Conservation (phyloP, 2,329 filamentous ascomycete species). For the Pyrenophora graminea region DNA sequence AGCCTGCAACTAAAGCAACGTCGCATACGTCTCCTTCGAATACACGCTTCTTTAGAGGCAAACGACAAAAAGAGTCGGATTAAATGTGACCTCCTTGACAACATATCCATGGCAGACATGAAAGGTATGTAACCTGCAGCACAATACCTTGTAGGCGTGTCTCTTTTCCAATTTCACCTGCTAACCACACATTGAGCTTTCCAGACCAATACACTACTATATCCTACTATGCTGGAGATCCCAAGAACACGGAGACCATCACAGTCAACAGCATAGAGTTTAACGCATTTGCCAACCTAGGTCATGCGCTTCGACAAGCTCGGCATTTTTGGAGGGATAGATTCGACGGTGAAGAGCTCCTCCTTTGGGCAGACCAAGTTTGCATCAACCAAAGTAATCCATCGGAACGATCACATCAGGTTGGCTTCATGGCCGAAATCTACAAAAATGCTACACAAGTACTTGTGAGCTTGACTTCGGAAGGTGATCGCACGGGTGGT, state of each 20-base stretch:
- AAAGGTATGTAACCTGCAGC: not conserved
- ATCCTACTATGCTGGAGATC: not conserved
- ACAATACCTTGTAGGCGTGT: not conserved
- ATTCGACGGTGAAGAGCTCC: not conserved
- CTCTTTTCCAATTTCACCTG: not conserved
- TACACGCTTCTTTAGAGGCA: not conserved
- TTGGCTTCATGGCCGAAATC: not conserved
- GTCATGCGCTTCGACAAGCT: not conserved
- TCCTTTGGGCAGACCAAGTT: slow-evolving; percentile 11
- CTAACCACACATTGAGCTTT: not conserved
- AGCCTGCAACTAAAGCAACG: not conserved
- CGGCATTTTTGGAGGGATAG: not conserved
- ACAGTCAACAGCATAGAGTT: not conserved
- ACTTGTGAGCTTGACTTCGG: not conserved
- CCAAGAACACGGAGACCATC: not conserved
- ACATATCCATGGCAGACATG: not conserved
- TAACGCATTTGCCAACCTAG: not conserved
- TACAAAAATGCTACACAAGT: not conserved
- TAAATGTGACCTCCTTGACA: not conserved
- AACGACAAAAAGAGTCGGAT: not conserved
- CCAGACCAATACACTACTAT: not conserved
- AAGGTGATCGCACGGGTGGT: not conserved
- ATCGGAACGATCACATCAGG: slow-evolving; percentile 1
- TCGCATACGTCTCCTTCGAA: not conserved
- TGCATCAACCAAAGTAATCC: slow-evolving; percentile 7